These are phyloP conservation scores for Plasmodium blacklocki DNA, from an alignment of 169 alveolate species.

Conservation along the genomic window DNA sequence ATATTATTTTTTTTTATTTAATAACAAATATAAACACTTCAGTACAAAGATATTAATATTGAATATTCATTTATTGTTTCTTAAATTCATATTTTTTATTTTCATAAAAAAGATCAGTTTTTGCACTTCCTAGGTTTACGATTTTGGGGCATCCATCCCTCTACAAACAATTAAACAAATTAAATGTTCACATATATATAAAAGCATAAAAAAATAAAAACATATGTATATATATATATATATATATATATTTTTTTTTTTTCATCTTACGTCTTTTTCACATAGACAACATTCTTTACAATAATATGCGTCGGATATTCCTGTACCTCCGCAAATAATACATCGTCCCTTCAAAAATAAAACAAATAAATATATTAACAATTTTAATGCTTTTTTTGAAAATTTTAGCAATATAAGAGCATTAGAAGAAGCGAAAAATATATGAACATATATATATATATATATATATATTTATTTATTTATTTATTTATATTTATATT, in stretches of 20 bases:
- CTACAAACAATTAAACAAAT: slow-evolving; percentile 38
- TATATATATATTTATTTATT: neutral
- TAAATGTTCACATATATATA: too few species aligned
- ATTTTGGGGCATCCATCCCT: slow-evolving; percentile 99
- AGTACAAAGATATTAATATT: neutral
- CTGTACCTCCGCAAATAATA: slow-evolving; percentile 98
- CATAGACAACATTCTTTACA: slow-evolving; percentile 98
- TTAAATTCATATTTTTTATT: slow-evolving; percentile 94
- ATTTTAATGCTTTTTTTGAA: too few species aligned
- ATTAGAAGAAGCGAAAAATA: neutral
- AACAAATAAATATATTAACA: neutral
- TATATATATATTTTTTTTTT: neutral
- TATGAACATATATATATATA: neutral
- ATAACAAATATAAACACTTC: neutral
- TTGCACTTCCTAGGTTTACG: slow-evolving; percentile 98
- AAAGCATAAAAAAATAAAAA: slow-evolving; percentile 5
- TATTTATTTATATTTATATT: neutral
- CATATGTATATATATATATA: neutral
- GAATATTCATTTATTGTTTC: slow-evolving; percentile 33
- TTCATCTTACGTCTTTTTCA: slow-evolving; percentile 94
- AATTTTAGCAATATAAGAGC: neutral
- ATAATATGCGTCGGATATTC: slow-evolving; percentile 98
- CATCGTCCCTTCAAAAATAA: slow-evolving; percentile 95
- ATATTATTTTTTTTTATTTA: neutral
- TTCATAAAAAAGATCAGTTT: slow-evolving; percentile 97